Evolutionary conservation across 2,329 filamentous ascomycete species (phyloP), one percentile per base, ranked within the genome.

Genomic region (Epichloe gansuensis): DNA sequence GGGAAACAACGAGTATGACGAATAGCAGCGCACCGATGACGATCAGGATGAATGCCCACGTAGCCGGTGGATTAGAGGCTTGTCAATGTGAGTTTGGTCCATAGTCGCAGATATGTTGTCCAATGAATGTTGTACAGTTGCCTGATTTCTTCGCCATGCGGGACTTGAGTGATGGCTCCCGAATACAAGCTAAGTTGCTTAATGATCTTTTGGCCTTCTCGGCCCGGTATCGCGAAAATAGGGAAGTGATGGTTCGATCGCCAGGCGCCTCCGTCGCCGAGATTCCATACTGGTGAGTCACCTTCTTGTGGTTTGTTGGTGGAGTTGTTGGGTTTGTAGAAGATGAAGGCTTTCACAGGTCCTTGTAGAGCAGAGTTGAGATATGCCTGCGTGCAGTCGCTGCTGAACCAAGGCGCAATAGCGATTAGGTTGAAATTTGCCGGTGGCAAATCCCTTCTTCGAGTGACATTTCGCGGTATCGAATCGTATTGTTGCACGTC

Each of bases 401-500:
- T 71, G 56, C 77, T 86, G 60, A 89, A 81, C 91, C 91, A 97
- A 31, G 91, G 91, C 25, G 88, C 91, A 51, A 96, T 71, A 31
- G 86, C 91, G 60, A 96, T 80, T 50, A 90, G 74, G 52, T 85
- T 82, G 65, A 88, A 89, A 58, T 86, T 81, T 48, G 77, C 76
- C 0, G 75, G 72, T 0, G 82, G 82, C 1, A 96, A 78, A 61
- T 93, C 77, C n/a, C 69, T 66, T 59, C 80, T 77, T 15, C 85
- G 81, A 12, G 88, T 95, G 52, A 82, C 88, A 65, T 93, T 91
- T 39, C 66, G 60, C 1, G 90, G 88, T 8, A 96, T 76, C 59
- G 85, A 82, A n/a, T 76, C 67, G 42, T 75, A 75, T 43, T 85
- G 81, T 46, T 78, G 68, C 15, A 80, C 72, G 63, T 75, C 75